Evolutionary conservation across 1,284 basidiomycete genomes (phyloP), one percentile per base, ranked within the genome.

Genomic region (Boletus semigastroideus): DNA sequence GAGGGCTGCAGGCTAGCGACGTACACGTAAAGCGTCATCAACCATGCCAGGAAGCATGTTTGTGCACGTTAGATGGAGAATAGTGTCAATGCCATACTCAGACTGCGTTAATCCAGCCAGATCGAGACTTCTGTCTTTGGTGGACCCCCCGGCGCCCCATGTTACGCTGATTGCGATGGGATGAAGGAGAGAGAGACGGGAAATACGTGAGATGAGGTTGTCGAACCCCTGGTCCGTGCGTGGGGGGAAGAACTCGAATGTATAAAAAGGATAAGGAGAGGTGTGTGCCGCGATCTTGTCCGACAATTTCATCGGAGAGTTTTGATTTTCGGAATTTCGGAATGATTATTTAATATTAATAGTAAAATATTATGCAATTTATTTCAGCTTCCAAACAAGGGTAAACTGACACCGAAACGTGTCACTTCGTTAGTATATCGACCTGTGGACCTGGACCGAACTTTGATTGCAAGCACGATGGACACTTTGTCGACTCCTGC

Each of bases 121-220:
- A 61, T 96, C 94, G 45, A 99, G 76, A 64, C 86, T 93, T 44
- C 90, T 81, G 31, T 94, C 90, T 56, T 85, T 91, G 0, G 97
- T 99, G 8, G 87, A 86, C 0, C 97, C 95, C n/a, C 95, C 94
- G 0, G 95, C 94, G 45, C 95, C 95, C 95, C 95, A 98, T 61
- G 95, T 98, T 34, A 98, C 81, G 62, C 88, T 93, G 59, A 95
- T 79, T 30, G 88, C 91, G 12, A 93, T 73, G 12, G 93, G 93
- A 17, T 83, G 75, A 28, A 92, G 73, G 5, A 75, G 66, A 31
- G 84, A 74, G 46, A 97, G 75, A 47, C 93, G 82, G 28, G 83
- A 80, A 58, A 92, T 90, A 56, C 95, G 86, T 56, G 87, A 76
- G 55, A 92, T 76, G 25, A 96, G 77, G 69, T 96, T 96, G 62